Base-by-base conservation (phyloP, 2,329 filamentous ascomycete genomes). In the Calonectria henricotiae region DNA sequence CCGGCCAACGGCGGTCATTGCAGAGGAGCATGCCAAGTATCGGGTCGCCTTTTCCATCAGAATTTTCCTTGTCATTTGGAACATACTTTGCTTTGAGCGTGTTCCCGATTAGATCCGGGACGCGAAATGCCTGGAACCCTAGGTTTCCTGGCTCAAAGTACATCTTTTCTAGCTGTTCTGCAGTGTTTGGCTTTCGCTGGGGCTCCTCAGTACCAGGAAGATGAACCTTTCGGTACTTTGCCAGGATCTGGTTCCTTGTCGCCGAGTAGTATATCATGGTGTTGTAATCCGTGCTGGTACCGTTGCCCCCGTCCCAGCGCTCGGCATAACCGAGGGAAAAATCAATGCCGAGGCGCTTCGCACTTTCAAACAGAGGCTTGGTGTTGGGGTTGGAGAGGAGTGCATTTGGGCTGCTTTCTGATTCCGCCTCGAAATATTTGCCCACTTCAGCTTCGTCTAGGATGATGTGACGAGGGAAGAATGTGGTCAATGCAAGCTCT, bases 11-110 rank as follows among this genome's bases (percentile, higher is more conserved):
- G 12, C 64, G 64, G 25, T 67, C 64, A 41, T 67, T 67, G 54
- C 64, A 67, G 30, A 67, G 44, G 13, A 67, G 15, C 64, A 67
- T 67, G 6, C 64, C 64, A 13, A 67, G 37, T 23, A 67, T 67
- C 1, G 64, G 64, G 32, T 67, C 64, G 41, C 51, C 64, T 25
- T 58, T 58, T 17, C 63, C 49, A 15, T 47, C 27, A 2, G 11
- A 9, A 3, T 12, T 2, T 13, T 46, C 63, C 12, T 23, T 27
- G 3, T 5, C 27, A 25, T n/a, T 11, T 12, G 37, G 17, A 12
- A 32, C 41, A 12, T 44, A 35, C n/a, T 65, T 65, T 1, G 54
- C 54, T 9, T 65, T 65, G 5, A 54, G 32, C 5, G 49, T 30
- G 17, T 8, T 20, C 7, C 41, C n/a, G 1, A 67, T 20, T 4